phyloP scores from a whole-genome alignment of 108 stramenopile genomes.

The Cyclotella kingstonii region DNA sequence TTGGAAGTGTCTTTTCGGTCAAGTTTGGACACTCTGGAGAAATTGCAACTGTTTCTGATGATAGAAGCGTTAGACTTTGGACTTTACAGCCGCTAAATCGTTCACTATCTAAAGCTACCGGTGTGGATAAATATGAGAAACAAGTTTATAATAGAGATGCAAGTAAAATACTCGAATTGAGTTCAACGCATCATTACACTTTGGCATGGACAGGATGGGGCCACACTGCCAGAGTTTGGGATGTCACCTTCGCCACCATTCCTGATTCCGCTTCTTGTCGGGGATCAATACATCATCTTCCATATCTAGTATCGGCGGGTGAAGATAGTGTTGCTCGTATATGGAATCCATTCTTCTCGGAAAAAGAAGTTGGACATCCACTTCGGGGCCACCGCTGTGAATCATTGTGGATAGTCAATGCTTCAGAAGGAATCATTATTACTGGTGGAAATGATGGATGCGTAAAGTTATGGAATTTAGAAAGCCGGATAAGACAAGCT shows the following conservation, averaged over 20 bases:
- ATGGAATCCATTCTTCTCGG: slow-evolving; percentile 51
- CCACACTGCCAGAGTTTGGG: slow-evolving; percentile 74
- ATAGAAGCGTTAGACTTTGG: slow-evolving; percentile 80
- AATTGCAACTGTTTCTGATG: slow-evolving; percentile 71
- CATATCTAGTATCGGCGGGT: slow-evolving; percentile 54
- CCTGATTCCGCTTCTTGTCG: neutral
- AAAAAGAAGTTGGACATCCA: slow-evolving; percentile 22
- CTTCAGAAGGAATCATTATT: slow-evolving; percentile 33
- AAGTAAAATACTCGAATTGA: slow-evolving; percentile 1
- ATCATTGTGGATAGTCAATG: slow-evolving; percentile 59
- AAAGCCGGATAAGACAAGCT: slow-evolving; percentile 22
- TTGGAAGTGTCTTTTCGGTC: slow-evolving; percentile 61
- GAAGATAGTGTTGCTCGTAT: slow-evolving; percentile 71
- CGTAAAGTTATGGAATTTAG: slow-evolving; percentile 45
- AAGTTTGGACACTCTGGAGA: slow-evolving; percentile 34
- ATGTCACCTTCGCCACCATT: slow-evolving; percentile 44
- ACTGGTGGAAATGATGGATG: slow-evolving; percentile 73
- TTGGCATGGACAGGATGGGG: slow-evolving; percentile 72
- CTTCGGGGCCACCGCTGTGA: slow-evolving; percentile 43
- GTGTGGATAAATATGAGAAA: no score
- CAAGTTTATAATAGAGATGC: no score
- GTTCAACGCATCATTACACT: slow-evolving; percentile 11
- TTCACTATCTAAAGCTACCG: no score
- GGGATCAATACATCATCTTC: neutral
- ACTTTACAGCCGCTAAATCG: neutral